Evolutionary conservation across 1,139 yeast species (phyloP), one percentile per base, ranked within the genome.

Genomic region (Diutina scorzettiae): DNA sequence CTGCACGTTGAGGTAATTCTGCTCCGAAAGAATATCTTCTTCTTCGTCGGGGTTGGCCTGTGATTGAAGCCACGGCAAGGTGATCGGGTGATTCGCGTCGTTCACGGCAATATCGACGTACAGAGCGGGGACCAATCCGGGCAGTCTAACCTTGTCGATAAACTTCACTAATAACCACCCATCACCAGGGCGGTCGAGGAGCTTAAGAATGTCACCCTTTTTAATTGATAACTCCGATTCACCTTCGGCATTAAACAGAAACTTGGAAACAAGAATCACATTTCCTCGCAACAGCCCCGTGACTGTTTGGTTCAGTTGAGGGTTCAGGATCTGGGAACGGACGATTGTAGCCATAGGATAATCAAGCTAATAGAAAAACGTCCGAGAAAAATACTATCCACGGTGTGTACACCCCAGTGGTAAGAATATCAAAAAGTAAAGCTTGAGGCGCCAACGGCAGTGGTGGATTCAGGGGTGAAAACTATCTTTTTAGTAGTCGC

Each of bases 101-200:
- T 34, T 34, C 20, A 34, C 39, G 29, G 39, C 39, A 4, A 34
- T 34, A n/a, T 34, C 39, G n/a, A 34, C 28, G 39, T 34, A 34
- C 27, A 23, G 25, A 4, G 39, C 39, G 18, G 39, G 39, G 12
- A 34, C 39, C 5, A 34, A 20, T 4, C 39, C 39, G n/a, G 39
- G 39, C 19, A 8, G 28, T 12, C 24, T 48, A 30, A 68, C 47
- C 44, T 60, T 59, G 46, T 68, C 72, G 44, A 68, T 59, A 42
- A 58, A 65, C 47, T 68, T 66, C 36, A 67, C 73, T 45, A 66
- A 51, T 4, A 68, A 47, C 73, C 73, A 68, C 2, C 73, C 73
- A 45, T 63, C 60, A 3, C 64, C 63, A 6, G 60, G 63, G 24
- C 63, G 51, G 43, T 64, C 69, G 33, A 68, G 49, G 37, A 67